phyloP scores from a whole-genome alignment of 2,329 filamentous ascomycete species.

The Samsoniella hepiali region DNA sequence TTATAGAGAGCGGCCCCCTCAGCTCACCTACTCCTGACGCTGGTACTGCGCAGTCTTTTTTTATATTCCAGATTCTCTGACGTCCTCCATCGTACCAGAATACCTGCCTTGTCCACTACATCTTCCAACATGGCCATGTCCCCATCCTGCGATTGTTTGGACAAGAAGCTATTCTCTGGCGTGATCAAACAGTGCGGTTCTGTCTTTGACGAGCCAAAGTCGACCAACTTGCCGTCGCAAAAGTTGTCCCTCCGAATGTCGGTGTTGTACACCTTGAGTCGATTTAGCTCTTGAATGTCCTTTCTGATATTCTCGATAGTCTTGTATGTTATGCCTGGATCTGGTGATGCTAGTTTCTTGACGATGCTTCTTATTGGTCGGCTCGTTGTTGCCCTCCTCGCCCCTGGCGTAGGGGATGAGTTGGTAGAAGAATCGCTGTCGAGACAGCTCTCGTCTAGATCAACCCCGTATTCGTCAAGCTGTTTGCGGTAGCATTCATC shows the following conservation, averaged over 20 bases:
- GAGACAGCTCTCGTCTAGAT: neutral
- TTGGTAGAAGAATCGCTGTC: neutral
- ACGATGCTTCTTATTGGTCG: neutral
- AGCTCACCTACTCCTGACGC: too few species aligned
- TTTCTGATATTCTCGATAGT: neutral
- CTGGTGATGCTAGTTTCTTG: neutral
- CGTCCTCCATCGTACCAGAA: too few species aligned
- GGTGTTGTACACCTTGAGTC: neutral
- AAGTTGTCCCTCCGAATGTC: slow-evolving; percentile 7
- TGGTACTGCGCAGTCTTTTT: too few species aligned
- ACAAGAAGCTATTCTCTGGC: neutral
- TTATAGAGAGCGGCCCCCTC: too few species aligned
- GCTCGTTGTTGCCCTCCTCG: neutral
- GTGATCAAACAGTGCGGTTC: slow-evolving; percentile 9
- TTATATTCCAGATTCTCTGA: too few species aligned
- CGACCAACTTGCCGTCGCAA: slow-evolving; percentile 11
- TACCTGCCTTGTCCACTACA: slow-evolving; percentile 27
- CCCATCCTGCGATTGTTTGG: neutral
- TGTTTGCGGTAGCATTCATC: neutral
- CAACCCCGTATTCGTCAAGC: neutral
- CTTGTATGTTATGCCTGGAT: neutral
- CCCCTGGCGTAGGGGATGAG: too few species aligned
- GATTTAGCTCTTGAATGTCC: neutral
- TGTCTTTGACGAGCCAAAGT: slow-evolving; percentile 9
- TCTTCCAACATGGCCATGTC: neutral